Evolutionary conservation across 441 rosid species (phyloP).

Genomic region (Rhodomyrtus psidioides): DNA sequence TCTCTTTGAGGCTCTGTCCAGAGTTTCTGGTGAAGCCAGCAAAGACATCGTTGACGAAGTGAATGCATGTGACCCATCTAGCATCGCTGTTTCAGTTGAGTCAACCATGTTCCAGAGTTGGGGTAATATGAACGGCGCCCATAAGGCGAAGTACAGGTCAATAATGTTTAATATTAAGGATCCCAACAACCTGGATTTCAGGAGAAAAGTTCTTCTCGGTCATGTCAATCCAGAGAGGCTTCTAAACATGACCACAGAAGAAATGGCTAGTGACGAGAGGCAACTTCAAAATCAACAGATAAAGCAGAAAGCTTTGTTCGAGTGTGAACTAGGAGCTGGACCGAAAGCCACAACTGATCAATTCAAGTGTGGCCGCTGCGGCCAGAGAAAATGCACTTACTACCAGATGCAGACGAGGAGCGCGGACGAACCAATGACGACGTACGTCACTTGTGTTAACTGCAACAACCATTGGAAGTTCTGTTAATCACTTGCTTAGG

Average conservation of each 20-base stretch:
- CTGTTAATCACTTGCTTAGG: background rate
- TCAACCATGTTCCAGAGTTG: slow-evolving; percentile 13
- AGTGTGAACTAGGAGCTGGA: slow-evolving; percentile 7
- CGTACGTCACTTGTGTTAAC: slow-evolving; percentile 24
- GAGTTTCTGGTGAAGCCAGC: slow-evolving; percentile 21
- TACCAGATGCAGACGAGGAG: slow-evolving; percentile 31
- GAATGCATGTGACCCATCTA: slow-evolving; percentile 13
- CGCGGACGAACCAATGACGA: slow-evolving; percentile 36
- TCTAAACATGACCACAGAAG: slow-evolving; percentile 17
- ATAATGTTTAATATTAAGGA: slow-evolving; percentile 19
- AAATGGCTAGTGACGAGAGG: slow-evolving; percentile 35
- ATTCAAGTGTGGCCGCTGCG: slow-evolving; percentile 25
- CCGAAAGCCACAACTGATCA: slow-evolving; percentile 25
- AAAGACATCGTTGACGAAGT: slow-evolving; percentile 6
- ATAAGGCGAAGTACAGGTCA: slow-evolving; percentile 10
- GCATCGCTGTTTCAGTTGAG: slow-evolving; percentile 12
- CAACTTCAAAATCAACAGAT: slow-evolving; percentile 13
- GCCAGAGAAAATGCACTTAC: slow-evolving; percentile 21
- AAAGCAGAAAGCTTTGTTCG: slow-evolving; percentile 14
- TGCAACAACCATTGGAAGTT: slow-evolving; percentile 31
- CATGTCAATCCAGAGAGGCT: slow-evolving; percentile 18
- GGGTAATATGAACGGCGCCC: slow-evolving; percentile 9
- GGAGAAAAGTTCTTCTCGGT: slow-evolving; percentile 25
- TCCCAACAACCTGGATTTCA: slow-evolving; percentile 11
- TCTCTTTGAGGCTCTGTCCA: slow-evolving; percentile 21